Evolutionary conservation across 495 filamentous ascomycete species (phyloP).

Genomic region (Penicillium waksmanii): DNA sequence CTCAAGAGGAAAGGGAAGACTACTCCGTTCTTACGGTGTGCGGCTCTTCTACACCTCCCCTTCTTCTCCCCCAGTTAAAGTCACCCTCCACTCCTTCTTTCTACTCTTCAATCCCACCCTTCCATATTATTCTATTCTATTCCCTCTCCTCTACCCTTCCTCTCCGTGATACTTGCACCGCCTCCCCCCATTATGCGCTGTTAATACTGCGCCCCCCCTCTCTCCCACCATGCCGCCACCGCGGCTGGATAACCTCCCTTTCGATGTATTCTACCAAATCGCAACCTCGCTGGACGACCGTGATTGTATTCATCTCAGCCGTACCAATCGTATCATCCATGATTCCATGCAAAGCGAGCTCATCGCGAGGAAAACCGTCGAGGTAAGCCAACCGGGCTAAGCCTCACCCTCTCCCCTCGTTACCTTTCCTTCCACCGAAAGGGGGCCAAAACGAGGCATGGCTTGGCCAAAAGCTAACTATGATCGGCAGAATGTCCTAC

Average conservation of each 20-base stretch:
- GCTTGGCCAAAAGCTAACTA: background rate
- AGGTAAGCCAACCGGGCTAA: conserved; percentile 46
- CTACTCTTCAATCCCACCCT: background rate
- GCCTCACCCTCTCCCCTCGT: conserved; percentile 4
- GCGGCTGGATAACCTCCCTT: conserved; percentile 53
- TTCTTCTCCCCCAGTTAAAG: background rate
- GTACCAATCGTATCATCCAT: conserved; percentile 56
- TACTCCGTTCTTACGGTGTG: background rate
- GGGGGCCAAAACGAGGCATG: background rate
- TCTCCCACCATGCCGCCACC: conserved; percentile 23
- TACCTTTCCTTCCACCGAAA: conserved; percentile 6
- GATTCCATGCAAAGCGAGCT: conserved; percentile 60
- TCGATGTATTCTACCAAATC: conserved; percentile 66
- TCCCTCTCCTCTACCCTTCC: background rate
- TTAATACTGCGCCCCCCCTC: background rate
- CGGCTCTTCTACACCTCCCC: no score
- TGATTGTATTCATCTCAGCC: conserved; percentile 47
- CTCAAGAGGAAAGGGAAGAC: no score
- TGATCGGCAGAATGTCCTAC: conserved; percentile 52
- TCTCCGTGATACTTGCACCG: background rate
- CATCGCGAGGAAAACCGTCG: conserved; percentile 61
- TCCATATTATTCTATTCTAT: background rate
- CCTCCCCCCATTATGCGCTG: background rate
- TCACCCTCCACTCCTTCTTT: background rate
- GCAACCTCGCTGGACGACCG: conserved; percentile 46